phyloP scores from a whole-genome alignment of 805 yeast genomes.

The Kodamaea hsintzibuensis region DNA sequence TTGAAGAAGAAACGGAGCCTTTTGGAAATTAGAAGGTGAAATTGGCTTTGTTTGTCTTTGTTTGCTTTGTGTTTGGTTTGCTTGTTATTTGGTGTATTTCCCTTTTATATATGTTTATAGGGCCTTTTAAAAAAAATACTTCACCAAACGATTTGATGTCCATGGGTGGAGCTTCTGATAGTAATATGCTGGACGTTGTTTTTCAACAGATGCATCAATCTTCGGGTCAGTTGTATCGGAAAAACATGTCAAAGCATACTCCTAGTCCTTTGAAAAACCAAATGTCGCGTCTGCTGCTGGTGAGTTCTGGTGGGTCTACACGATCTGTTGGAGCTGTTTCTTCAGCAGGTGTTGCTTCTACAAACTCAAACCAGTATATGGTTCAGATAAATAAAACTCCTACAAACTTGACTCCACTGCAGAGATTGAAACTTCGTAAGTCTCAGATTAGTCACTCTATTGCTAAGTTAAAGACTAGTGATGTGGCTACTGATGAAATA shows the following conservation, averaged over 20 bases:
- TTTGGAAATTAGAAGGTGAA: no score
- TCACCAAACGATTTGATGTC: not conserved
- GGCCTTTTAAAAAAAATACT: not conserved
- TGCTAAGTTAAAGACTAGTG: constrained; percentile 17
- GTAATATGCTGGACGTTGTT: constrained; percentile 2
- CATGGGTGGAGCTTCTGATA: not conserved
- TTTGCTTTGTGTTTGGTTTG: no score
- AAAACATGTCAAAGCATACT: not conserved
- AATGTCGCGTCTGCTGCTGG: constrained; percentile 17
- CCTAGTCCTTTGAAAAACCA: constrained; percentile 20
- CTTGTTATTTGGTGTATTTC: no score
- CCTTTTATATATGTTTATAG: no score
- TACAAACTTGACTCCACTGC: constrained; percentile 29
- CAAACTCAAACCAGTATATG: constrained; percentile 13
- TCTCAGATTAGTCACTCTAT: constrained; percentile 26
- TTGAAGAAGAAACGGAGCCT: no score
- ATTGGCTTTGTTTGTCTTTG: no score
- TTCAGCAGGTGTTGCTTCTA: not conserved
- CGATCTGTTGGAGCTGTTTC: not conserved
- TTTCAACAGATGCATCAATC: not conserved
- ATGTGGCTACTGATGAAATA: not conserved
- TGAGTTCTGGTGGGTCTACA: constrained; percentile 13
- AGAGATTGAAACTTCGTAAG: constrained; percentile 28
- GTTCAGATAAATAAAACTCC: constrained; percentile 27
- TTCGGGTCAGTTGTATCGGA: not conserved